phyloP scores from a whole-genome alignment of 176 grass and related monocot species.

The Juncus inflexus region DNA sequence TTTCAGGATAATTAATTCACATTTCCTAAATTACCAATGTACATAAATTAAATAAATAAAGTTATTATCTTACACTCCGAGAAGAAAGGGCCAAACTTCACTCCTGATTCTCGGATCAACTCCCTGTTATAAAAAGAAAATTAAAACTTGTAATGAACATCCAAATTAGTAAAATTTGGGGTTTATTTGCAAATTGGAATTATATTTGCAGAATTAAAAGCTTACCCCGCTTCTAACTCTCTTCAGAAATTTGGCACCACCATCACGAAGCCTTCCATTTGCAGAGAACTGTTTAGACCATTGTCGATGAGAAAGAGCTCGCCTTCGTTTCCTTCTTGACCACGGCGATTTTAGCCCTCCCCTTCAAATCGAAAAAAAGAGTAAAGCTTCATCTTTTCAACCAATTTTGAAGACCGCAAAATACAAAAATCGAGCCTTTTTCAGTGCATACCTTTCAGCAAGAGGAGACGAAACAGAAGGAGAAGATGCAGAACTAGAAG shows the following conservation, averaged over 20 bases:
- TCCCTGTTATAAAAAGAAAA: conserved; percentile 59
- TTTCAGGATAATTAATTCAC: too few relatives aligned
- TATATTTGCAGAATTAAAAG: conserved; percentile 23
- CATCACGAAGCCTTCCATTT: conserved; percentile 78
- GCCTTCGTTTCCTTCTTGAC: conserved; percentile 89
- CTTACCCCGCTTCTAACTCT: conserved; percentile 90
- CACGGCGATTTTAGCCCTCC: conserved; percentile 97
- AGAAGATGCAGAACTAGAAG: conserved; percentile 33
- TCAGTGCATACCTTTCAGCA: conserved; percentile 50
- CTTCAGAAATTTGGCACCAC: conserved; percentile 87
- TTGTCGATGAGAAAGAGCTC: conserved; percentile 56
- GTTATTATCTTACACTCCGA: conserved; percentile 70
- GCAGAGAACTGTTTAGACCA: conserved; percentile 63
- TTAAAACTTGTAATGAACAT: not conserved
- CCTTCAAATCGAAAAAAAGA: conserved; percentile 27
- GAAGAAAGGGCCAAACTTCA: conserved; percentile 98
- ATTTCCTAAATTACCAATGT: conserved; percentile 12
- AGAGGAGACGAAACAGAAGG: conserved; percentile 58
- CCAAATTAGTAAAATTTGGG: not conserved
- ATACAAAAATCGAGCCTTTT: conserved; percentile 2
- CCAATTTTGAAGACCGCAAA: not conserved
- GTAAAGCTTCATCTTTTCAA: not conserved
- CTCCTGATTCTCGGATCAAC: conserved; percentile 70
- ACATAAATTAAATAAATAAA: conserved; percentile 28
- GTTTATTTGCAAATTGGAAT: conserved; percentile 1